Conservation (phyloP, 257 asterid genomes). For the Nicotiana noctiflora region DNA sequence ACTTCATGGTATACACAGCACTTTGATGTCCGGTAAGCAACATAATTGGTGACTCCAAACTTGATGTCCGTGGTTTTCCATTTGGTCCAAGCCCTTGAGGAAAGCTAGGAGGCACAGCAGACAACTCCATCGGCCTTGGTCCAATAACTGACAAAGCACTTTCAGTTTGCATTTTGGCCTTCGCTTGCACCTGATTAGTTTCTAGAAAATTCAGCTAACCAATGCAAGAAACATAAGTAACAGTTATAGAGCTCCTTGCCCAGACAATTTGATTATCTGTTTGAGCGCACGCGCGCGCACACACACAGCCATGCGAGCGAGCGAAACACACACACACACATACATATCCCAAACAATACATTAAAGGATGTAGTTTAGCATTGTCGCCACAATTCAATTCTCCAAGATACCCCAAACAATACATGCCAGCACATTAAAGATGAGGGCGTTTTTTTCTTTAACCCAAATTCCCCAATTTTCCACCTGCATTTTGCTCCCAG, state of each 20-base stretch:
- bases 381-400: not conserved
- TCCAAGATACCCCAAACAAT: not conserved
- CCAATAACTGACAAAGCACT: constrained; percentile 80
- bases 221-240: not conserved
- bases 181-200: not conserved
- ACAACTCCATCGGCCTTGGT: constrained; percentile 70
- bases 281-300: too few relatives aligned
- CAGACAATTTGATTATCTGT: not conserved
- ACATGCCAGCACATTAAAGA: not conserved
- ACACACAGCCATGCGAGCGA: too few relatives aligned
- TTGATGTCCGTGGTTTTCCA: constrained; percentile 67
- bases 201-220: not conserved
- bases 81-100: constrained; percentile 44
- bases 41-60: constrained; percentile 92
- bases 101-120: constrained; percentile 32
- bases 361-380: not conserved
- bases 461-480: not conserved
- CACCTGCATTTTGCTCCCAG: not conserved
- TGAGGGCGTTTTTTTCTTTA: not conserved
- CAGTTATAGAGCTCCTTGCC: not conserved
- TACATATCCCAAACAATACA: too few relatives aligned
- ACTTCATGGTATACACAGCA: constrained; percentile 81
- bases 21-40: constrained; percentile 87
- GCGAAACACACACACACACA: too few relatives aligned
- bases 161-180: constrained; percentile 66